Base-by-base conservation (phyloP, 2,329 filamentous ascomycete species). In the Clarireedia sp. region DNA sequence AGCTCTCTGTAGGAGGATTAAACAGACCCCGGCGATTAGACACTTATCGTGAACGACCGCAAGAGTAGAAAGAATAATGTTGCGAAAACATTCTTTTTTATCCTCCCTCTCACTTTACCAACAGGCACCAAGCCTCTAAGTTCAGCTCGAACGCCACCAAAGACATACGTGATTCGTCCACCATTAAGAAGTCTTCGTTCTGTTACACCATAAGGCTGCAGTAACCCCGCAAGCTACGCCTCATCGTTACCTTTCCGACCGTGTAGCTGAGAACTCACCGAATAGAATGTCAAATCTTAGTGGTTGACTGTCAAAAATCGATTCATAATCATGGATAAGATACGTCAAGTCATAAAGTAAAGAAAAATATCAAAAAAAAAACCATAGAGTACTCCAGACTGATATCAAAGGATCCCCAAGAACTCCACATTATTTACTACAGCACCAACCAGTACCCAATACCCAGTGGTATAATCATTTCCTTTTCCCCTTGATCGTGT, bases 401-500 rank as follows among this genome's bases (percentile, higher is more conserved):
- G 16, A 19, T 41, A 41, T 41, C 16, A 17, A 41, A 23, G 17
- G 17, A 17, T 10, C 9, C 19, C 19, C 19, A 16, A n/a, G 12
- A 44, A 44, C 41, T 19, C 41, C 41, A 44, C 41, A 17, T 41
- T n/a, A 41, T 41, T 33, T 5, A 4, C 10, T 12, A 33, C 29
- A 12, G 9, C 29, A 40, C 37, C 12, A 17, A n/a, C n/a, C 37
- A 19, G 7, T 44, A 21, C 7, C 12, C 19, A 10, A 44, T 23
- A 21, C 41, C 41, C n/a, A 44, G 19, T 10, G 12, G 12, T 10
- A 14, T 19, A 33, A 37, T 59, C 43, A 64, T 53, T 60, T 63
- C 57, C 58, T 66, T 59, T 57, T 63, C 19, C 50, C 55, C 14
- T 52, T 59, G 19, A 67, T 41, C 7, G 40, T 51, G 23, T 46